Evolutionary conservation across 2,329 filamentous ascomycete genomes (phyloP), one percentile per base, ranked within the genome.

Genomic region (Myriosclerotinia duriaeana): DNA sequence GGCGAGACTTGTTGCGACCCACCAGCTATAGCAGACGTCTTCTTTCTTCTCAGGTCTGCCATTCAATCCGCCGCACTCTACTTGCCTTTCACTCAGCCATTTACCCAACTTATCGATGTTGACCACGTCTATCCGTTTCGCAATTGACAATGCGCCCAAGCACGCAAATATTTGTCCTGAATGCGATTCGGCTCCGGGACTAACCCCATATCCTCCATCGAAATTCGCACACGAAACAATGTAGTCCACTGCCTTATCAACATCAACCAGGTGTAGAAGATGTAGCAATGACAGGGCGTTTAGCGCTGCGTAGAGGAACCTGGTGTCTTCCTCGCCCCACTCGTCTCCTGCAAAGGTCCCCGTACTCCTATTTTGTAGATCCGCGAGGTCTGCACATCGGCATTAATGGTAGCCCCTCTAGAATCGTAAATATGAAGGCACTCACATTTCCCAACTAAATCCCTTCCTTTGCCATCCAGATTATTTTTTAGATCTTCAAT

Each of bases 21-120:
- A 99, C 95, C 95, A 99, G 77, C 92, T 97, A 80, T 99, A 99
- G 80, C 95, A 99, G 17, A 97, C 94, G 77, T 99, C 95, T 77
- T 97, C 94, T 69, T 91, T 81, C 81, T 99, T 99, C 80, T 98
- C 95, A 0, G 95, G 95, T 59, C 95, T 85, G 3, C 95, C 95
- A 76, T 99, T 99, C 61, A 99, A 81, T 0, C 95, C 95, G 40
- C 95, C 95, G 58, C 89, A 89, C 12, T 91, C 85, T 38, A 96
- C 82, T 77, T 99, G 95, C 69, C 95, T 86, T 79, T 99, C 95
- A 78, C 93, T 96, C 64, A 99, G 82, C 95, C 95, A 99, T 59
- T 87, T 86, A 22, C 89, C 93, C 5, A 98, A 81, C 72, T 89
- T 90, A 76, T 97, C 92, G 69, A 85, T 85, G 75, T 97, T 87